phyloP scores from a whole-genome alignment of 202 grass and related monocot genomes.

The Saccharum hybrid region DNA sequence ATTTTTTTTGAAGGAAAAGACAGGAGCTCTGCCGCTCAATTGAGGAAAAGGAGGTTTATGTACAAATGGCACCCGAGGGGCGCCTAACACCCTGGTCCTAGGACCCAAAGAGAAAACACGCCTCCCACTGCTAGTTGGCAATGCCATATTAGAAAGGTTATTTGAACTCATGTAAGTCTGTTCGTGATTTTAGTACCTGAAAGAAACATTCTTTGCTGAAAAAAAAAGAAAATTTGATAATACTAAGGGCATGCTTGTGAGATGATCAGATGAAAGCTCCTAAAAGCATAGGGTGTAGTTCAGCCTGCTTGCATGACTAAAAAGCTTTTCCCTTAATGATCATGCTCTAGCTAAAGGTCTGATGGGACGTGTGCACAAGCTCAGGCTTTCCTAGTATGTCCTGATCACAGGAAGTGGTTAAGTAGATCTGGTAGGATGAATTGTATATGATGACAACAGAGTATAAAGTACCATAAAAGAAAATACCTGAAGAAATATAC shows the following conservation, averaged over 20 bases:
- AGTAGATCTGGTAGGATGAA: not conserved
- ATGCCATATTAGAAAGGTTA: too few relatives aligned
- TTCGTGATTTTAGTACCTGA: constrained; percentile 28
- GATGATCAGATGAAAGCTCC: not conserved
- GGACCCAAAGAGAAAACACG: too few relatives aligned
- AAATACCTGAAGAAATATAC: constrained; percentile 59
- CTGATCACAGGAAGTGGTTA: not conserved
- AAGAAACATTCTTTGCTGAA: not conserved
- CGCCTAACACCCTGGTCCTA: too few relatives aligned
- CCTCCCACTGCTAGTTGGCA: too few relatives aligned
- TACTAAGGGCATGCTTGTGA: not conserved
- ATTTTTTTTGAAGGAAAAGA: too few relatives aligned
- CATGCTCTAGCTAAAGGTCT: not conserved
- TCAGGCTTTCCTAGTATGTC: not conserved
- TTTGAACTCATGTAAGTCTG: not conserved
- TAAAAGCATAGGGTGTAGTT: not conserved
- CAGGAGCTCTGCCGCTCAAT: too few relatives aligned
- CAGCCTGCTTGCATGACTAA: not conserved
- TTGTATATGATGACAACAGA: not conserved
- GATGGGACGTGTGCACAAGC: not conserved
- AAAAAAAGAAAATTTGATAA: not conserved
- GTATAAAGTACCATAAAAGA: constrained; percentile 7
- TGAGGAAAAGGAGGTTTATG: too few relatives aligned
- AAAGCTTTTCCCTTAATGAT: not conserved
- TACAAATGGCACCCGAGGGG: too few relatives aligned